A percentile compares a stretch with the other conserved stretches of the same genome.
phyloP scores from a whole-genome alignment of 2,329 filamentous ascomycete species.

The Colletotrichum filicis region DNA sequence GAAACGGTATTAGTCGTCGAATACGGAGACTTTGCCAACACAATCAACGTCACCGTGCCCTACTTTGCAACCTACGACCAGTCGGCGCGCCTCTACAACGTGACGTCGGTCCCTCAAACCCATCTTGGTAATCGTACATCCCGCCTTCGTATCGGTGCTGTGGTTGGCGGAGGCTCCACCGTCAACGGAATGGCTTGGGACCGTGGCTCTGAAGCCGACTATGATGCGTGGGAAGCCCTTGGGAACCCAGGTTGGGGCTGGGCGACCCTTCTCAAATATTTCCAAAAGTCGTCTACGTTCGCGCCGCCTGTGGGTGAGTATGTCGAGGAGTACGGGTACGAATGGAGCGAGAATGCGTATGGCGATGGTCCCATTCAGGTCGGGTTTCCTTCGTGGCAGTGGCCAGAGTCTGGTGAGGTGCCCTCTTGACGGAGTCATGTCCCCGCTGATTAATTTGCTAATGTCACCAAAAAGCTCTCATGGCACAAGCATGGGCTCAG shows the following conservation, averaged over 20 bases:
- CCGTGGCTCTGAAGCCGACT: constrained; percentile 41
- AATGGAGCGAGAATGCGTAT: constrained; percentile 11
- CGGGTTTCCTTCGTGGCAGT: constrained; percentile 41
- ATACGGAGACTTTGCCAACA: constrained; percentile 43
- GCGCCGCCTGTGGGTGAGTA: constrained; percentile 32
- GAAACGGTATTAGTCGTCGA: constrained; percentile 42
- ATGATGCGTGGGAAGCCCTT: constrained; percentile 49
- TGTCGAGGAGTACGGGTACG: constrained; percentile 18
- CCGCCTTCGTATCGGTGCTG: constrained; percentile 39
- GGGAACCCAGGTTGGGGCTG: constrained; percentile 52
- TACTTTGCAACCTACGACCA: constrained; percentile 36
- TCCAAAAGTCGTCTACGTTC: constrained; percentile 41
- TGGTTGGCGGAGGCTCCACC: constrained; percentile 43
- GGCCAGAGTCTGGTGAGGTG: constrained; percentile 36
- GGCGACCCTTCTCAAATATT: constrained; percentile 44
- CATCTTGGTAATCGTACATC: constrained; percentile 38
- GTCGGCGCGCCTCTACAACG: constrained; percentile 21
- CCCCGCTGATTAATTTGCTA: background rate
- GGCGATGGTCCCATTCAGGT: constrained; percentile 38
- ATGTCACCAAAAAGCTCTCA: constrained; percentile 5
- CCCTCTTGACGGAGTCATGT: background rate
- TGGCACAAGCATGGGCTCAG: constrained; percentile 35
- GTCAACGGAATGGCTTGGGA: constrained; percentile 46
- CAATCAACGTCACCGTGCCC: constrained; percentile 38
- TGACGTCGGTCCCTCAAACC: constrained; percentile 41